Conservation (phyloP, 257 asterid genomes). For the Cynanchum wilfordii region DNA sequence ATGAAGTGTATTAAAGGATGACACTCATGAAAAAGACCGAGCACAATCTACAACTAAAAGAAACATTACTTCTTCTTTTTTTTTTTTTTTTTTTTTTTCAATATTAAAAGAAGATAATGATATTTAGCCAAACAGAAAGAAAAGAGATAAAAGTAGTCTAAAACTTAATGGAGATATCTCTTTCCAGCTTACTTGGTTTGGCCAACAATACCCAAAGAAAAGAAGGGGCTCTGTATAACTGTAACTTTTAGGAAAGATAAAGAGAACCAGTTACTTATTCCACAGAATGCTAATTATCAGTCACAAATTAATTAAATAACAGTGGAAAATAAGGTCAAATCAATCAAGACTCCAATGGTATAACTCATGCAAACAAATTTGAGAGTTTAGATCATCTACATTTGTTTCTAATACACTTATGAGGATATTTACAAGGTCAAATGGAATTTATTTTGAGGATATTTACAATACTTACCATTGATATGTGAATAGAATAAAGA, state of each 20-base stretch:
- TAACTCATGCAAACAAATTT: background rate
- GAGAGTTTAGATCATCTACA: background rate
- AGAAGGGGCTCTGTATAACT: background rate
- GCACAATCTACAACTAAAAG: too few relatives aligned
- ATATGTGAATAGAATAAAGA: conserved; percentile 91
- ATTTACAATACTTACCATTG: conserved; percentile 52
- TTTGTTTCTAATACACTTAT: background rate
- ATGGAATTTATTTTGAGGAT: conserved; percentile 3
- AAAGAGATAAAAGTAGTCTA: background rate
- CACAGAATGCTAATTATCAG: background rate
- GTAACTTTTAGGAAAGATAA: background rate
- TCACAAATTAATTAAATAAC: background rate
- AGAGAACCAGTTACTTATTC: background rate
- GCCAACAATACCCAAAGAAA: background rate
- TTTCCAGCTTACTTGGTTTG: background rate
- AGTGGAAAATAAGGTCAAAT: background rate
- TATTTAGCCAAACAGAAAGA: background rate
- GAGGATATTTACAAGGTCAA: background rate
- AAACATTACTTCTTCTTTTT: too few relatives aligned
- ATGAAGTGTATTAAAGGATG: background rate
- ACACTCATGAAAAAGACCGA: background rate
- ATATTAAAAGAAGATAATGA: too few relatives aligned
- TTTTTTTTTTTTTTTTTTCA: too few relatives aligned
- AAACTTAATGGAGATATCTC: background rate
- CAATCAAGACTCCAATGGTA: background rate